These are phyloP conservation scores for Candida oleophila DNA, from an alignment of 805 yeast species.

Conservation along the genomic window DNA sequence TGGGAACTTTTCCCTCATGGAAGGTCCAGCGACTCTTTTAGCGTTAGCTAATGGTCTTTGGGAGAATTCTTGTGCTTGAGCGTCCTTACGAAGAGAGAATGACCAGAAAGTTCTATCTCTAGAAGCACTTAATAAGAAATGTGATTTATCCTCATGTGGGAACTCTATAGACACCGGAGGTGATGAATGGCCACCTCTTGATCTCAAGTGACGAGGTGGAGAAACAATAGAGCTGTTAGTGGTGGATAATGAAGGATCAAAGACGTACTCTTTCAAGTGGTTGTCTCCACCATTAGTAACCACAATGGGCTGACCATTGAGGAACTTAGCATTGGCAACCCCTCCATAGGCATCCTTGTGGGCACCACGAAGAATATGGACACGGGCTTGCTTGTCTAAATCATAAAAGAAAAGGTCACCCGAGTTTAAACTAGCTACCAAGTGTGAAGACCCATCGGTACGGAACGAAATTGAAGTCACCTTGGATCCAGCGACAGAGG, in stretches of 20 bases:
- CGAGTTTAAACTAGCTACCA: constrained; percentile 71
- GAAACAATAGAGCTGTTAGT: constrained; percentile 64
- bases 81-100: constrained; percentile 90
- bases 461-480: constrained; percentile 76
- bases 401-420: constrained; percentile 91
- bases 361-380: constrained; percentile 70
- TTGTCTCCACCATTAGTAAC: constrained; percentile 92
- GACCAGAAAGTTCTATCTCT: constrained; percentile 86
- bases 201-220: constrained; percentile 88
- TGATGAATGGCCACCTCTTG: constrained; percentile 96
- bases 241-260: constrained; percentile 83
- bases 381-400: constrained; percentile 65
- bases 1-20: constrained; percentile 69
- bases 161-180: constrained; percentile 79
- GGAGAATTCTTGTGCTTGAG: constrained; percentile 91
- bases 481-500: constrained; percentile 12
- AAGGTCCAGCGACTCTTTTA: constrained; percentile 54
- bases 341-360: constrained; percentile 79
- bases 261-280: constrained; percentile 82
- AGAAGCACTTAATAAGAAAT: constrained; percentile 82
- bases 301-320: constrained; percentile 89
- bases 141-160: constrained; percentile 74
- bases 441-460: constrained; percentile 84
- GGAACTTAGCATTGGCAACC: constrained; percentile 66
- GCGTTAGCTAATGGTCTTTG: constrained; percentile 55